These are phyloP conservation scores for Venturia nashicola DNA, from an alignment of 2,329 filamentous ascomycete genomes.

Conservation along the genomic window DNA sequence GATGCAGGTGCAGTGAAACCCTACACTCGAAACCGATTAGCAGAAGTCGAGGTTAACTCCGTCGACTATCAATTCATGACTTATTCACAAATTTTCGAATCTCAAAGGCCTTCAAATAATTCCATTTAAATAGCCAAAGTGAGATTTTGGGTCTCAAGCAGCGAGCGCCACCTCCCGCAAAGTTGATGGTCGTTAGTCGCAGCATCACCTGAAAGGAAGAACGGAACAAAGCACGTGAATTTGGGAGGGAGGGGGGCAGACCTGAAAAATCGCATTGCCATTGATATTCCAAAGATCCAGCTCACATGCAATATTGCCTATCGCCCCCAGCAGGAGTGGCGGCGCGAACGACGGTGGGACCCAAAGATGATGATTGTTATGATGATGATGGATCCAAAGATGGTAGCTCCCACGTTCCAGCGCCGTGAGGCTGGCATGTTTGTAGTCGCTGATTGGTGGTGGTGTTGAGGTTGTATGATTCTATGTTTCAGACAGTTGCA, in stretches of 20 bases:
- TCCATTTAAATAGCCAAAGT: neutral
- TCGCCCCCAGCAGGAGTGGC: neutral
- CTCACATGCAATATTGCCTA: neutral
- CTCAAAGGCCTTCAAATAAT: no score
- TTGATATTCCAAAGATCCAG: neutral
- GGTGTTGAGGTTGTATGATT: neutral
- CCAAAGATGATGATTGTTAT: neutral
- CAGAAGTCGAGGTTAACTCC: neutral
- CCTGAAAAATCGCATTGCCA: no score
- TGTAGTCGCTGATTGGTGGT: neutral
- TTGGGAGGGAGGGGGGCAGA: no score
- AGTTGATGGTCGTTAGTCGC: neutral
- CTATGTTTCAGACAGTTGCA: neutral
- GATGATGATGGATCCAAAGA: neutral
- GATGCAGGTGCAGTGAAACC: neutral
- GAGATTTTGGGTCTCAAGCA: neutral
- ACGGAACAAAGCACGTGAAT: no score
- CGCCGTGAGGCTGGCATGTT: neutral
- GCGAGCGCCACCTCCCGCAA: neutral
- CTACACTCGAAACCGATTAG: neutral
- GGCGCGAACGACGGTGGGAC: neutral
- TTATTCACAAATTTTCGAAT: neutral
- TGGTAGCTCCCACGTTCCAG: neutral
- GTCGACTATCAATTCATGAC: neutral
- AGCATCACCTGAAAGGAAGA: no score